phyloP scores from a whole-genome alignment of 257 asterid species.

The Solanum etuberosum region DNA sequence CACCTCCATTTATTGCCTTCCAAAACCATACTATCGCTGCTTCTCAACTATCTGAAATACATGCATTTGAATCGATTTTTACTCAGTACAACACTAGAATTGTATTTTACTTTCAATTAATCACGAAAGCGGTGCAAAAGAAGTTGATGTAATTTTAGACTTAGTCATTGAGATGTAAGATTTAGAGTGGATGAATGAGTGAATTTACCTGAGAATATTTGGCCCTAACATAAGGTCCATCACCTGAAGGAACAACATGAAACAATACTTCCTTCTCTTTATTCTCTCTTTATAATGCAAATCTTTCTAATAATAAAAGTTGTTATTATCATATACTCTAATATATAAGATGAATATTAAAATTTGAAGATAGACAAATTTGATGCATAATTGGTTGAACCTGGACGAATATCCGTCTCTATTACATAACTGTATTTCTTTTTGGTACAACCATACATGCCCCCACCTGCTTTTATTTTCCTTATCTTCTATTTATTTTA shows the following conservation, averaged over 20 bases:
- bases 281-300: neutral
- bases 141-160: neutral
- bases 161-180: neutral
- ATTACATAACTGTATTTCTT: neutral
- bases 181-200: neutral
- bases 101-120: neutral
- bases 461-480: neutral
- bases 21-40: neutral
- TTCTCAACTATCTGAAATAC: neutral
- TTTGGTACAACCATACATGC: neutral
- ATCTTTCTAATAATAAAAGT: neutral
- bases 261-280: conserved; percentile 12
- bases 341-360: neutral
- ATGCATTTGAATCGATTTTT: neutral
- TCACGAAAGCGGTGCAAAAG: neutral
- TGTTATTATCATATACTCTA: neutral
- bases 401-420: neutral
- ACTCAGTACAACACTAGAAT: neutral
- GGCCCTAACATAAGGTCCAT: conserved; percentile 88
- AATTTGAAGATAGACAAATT: neutral
- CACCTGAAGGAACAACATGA: conserved; percentile 76
- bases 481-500: neutral
- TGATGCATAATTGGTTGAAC: neutral
- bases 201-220: conserved; percentile 67
- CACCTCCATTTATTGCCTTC: neutral